A percentile compares a stretch with the other conserved stretches of the same genome.
These are phyloP conservation scores for Populus trichocarpa DNA, from an alignment of 441 rosid species.

Conservation along the genomic window DNA sequence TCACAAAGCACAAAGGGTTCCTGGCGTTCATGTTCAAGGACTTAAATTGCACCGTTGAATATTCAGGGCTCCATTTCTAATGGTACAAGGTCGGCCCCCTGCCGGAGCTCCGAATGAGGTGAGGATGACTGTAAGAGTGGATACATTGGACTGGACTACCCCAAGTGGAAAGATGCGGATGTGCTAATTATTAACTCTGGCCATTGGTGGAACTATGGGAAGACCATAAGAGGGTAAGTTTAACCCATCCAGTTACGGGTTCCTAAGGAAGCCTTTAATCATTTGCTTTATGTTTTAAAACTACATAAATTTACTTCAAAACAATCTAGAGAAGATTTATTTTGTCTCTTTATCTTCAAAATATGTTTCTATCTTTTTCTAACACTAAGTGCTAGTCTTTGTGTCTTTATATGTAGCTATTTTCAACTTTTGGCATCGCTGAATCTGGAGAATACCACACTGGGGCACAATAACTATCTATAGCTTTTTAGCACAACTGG, in stretches of 20 bases:
- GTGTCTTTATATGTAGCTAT: not conserved
- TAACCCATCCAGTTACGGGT: conserved; percentile 2
- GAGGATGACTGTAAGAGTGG: conserved; percentile 57
- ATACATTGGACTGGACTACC: conserved; percentile 58
- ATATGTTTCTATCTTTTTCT: too few relatives aligned
- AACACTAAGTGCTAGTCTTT: not conserved
- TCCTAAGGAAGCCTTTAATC: too few relatives aligned
- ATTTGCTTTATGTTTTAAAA: not conserved
- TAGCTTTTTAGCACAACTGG: not conserved
- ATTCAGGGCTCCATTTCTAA: conserved; percentile 82
- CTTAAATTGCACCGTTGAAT: conserved; percentile 83
- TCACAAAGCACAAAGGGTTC: conserved; percentile 83
- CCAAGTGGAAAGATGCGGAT: conserved; percentile 64
- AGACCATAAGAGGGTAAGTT: conserved; percentile 60
- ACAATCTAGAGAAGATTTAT: too few relatives aligned
- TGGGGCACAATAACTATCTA: not conserved
- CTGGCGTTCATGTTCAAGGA: conserved; percentile 70
- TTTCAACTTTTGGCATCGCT: not conserved
- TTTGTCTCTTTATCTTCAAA: too few relatives aligned
- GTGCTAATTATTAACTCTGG: conserved; percentile 68
- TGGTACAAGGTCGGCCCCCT: conserved; percentile 68
- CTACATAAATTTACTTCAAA: not conserved
- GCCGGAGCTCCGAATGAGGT: conserved; percentile 45
- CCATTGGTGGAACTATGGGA: conserved; percentile 83
- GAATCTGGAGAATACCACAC: not conserved